Evolutionary conservation across 495 filamentous ascomycete genomes (phyloP).

Genomic region (Bathelium albidoporum): DNA sequence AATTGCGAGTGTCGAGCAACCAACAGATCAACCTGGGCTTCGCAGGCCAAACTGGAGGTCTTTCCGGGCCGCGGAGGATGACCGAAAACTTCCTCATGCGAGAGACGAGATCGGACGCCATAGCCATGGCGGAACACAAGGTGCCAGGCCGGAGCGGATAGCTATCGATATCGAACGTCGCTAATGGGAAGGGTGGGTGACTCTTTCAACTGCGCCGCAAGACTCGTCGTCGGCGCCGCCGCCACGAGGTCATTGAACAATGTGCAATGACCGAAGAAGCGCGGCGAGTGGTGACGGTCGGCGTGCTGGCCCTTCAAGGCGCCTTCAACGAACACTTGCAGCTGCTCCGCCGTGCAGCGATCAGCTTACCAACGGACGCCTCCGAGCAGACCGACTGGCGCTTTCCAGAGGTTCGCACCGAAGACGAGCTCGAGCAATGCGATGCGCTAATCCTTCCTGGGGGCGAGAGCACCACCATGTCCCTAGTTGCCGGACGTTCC

Average conservation of each 20-base stretch:
- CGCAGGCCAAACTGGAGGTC: constrained; percentile 5
- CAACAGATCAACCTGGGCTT: constrained; percentile 24
- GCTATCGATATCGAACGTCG: not conserved
- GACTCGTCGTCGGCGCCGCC: no score
- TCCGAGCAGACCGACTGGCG: constrained; percentile 32
- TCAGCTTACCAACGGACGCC: constrained; percentile 27
- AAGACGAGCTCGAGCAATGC: constrained; percentile 57
- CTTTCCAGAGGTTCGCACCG: constrained; percentile 73
- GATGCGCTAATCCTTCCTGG: constrained; percentile 84
- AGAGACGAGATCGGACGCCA: not conserved
- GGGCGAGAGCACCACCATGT: constrained; percentile 90
- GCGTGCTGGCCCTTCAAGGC: constrained; percentile 86
- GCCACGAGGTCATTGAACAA: not conserved
- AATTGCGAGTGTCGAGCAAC: constrained; percentile 31
- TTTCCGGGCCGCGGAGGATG: no score
- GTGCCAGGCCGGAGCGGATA: not conserved
- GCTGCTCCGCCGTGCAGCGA: constrained; percentile 58
- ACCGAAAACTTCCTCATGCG: no score
- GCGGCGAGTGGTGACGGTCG: constrained; percentile 50
- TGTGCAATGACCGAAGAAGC: constrained; percentile 3
- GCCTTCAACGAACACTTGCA: constrained; percentile 83
- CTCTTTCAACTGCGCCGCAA: no score
- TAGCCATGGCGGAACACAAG: not conserved
- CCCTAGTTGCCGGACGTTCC: constrained; percentile 72
- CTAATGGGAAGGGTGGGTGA: not conserved